Base-by-base conservation (phyloP, 2,329 filamentous ascomycete genomes). In the Stachybotrys chlorohalonatus region DNA sequence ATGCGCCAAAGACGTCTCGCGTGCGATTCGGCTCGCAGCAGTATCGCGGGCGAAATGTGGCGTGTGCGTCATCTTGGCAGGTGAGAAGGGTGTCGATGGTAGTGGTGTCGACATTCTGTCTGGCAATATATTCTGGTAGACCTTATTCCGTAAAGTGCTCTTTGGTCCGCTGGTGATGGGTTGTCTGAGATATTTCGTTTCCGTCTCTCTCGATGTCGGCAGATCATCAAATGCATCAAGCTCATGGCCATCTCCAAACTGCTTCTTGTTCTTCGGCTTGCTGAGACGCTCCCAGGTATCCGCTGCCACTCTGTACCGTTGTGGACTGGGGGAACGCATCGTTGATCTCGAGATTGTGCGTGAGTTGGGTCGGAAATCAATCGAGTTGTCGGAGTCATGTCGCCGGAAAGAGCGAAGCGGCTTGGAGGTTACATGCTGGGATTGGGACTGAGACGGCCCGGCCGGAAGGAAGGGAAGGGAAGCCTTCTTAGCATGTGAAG, bases 181-280 rank as follows among this genome's bases (percentile, higher is more conserved):
- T 62, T 88, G 84, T 69, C 92, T 95, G 58, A 91, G 78, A 65
- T 84, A 99, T 63, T 84, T 88, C 58, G 85, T 90, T 71, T 99
- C 94, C 13, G 84, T 81, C 57, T 87, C 83, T 11, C 81, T 84
- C 15, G 92, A 96, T 0, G 92, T 97, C 1, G 93, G 93, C 54
- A 99, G 75, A 70, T 99, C 94, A 67, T 99, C 94, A 67, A 99
- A 97, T 2, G 82, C 85, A 62, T 97, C 93, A 39, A 99, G 78
- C 70, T 99, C 94, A 57, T 87, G 88, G 15, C 94, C 94, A 68
- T 96, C 90, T 11, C 94, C 94, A 72, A 95, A 99, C 78, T 71
- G 66, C 58, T 69, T 71, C 60, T 71, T 72, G 52, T 69, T 69
- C 62, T 70, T 72, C 3, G 90, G 90, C 67, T 86, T 88, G 58